Percentiles rank a stretch among this genome's conserved stretches.
phyloP scores from a whole-genome alignment of 225 moss, liverwort and hornwort genomes.

The Physcomitrium patens region DNA sequence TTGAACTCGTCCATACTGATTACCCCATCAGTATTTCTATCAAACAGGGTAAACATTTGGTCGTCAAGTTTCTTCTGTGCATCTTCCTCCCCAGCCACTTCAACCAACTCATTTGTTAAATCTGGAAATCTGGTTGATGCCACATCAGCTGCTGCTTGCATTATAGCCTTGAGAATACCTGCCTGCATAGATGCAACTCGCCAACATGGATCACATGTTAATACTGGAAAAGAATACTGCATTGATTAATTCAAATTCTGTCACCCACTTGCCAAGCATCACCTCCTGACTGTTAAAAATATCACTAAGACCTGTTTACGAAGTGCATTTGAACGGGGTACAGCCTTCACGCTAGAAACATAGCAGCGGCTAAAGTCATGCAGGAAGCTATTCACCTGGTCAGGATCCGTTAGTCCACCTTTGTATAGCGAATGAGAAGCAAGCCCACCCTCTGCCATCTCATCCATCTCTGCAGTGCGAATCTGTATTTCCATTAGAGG shows the following conservation, averaged over 20 bases:
- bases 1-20: slow-evolving; percentile 91
- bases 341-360: background rate
- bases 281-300: no score
- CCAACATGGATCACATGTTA: slow-evolving; percentile 19
- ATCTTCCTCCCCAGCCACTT: slow-evolving; percentile 45
- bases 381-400: slow-evolving; percentile 55
- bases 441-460: slow-evolving; percentile 77
- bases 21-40: slow-evolving; percentile 90
- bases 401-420: slow-evolving; percentile 88
- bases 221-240: background rate
- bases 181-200: slow-evolving; percentile 36
- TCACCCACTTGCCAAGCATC: no score
- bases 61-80: slow-evolving; percentile 49
- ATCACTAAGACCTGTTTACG: background rate
- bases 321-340: background rate
- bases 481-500: slow-evolving; percentile 94
- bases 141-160: slow-evolving; percentile 67
- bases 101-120: slow-evolving; percentile 62
- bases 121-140: slow-evolving; percentile 72
- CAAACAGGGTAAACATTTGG: slow-evolving; percentile 84
- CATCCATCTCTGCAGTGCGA: slow-evolving; percentile 85
- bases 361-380: background rate
- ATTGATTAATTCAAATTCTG: no score
- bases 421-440: slow-evolving; percentile 93
- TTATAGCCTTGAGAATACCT: slow-evolving; percentile 55